A percentile compares a stretch with the other conserved stretches of the same genome.
phyloP scores from a whole-genome alignment of 371 early-diverging fungal species.

The Rhizopus stolonifer region DNA sequence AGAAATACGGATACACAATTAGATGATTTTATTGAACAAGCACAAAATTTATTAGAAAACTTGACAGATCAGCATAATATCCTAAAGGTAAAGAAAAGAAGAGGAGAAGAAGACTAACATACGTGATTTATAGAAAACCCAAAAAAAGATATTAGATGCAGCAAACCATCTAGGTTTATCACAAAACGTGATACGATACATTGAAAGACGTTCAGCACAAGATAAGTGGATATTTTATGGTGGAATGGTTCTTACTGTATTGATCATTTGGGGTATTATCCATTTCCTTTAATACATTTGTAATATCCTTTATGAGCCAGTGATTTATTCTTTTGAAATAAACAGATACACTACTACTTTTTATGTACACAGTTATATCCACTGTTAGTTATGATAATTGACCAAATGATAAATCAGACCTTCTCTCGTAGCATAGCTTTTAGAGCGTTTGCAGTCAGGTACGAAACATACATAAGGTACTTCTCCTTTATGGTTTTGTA shows the following conservation, averaged over 20 bases:
- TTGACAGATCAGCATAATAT: conserved; percentile 76
- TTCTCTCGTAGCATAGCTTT: conserved; percentile 32
- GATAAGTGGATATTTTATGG: conserved; percentile 84
- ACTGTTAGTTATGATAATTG: conserved; percentile 23
- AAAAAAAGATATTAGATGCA: conserved; percentile 72
- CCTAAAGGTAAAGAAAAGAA: conserved; percentile 63
- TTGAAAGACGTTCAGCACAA: conserved; percentile 76
- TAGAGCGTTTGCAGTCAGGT: conserved; percentile 22
- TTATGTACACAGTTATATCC: neutral
- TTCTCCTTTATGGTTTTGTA: conserved; percentile 28
- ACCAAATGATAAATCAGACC: conserved; percentile 33
- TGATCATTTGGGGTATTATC: conserved; percentile 61
- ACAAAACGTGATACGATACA: conserved; percentile 78
- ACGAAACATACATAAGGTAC: conserved; percentile 30
- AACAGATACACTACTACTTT: neutral
- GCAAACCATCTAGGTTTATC: conserved; percentile 83
- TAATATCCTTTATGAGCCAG: too few relatives aligned
- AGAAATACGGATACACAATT: conserved; percentile 60
- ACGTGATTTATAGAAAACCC: conserved; percentile 60
- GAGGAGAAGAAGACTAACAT: neutral
- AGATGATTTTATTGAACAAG: conserved; percentile 76
- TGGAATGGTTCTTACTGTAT: conserved; percentile 63
- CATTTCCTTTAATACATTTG: conserved; percentile 53
- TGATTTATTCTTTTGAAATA: neutral
- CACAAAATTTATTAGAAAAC: conserved; percentile 66